Percentiles rank a stretch among this genome's conserved stretches.
These are phyloP conservation scores for Mikania micrantha DNA, from an alignment of 129 eudicot species.

Conservation along the genomic window DNA sequence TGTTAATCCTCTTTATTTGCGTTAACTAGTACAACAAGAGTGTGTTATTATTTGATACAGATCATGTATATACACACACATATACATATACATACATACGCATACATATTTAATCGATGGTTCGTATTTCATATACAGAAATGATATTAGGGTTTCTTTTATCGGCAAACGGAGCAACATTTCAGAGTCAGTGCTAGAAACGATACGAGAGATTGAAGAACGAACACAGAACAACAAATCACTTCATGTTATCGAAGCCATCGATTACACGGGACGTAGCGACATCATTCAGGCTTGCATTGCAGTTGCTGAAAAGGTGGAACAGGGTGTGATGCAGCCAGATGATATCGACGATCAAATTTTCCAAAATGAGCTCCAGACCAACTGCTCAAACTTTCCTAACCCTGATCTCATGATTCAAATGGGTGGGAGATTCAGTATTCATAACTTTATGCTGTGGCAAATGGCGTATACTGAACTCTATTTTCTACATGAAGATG, in stretches of 20 bases:
- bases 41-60: too few relatives aligned
- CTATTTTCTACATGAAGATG: constrained; percentile 5
- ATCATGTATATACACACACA: too few relatives aligned
- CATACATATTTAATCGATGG: too few relatives aligned
- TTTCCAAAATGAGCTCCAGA: constrained; percentile 10
- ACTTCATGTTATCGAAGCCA: constrained; percentile 5
- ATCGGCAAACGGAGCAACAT: background rate
- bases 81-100: too few relatives aligned
- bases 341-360: background rate
- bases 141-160: constrained; percentile 8
- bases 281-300: constrained; percentile 1
- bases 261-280: background rate
- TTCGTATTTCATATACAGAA: background rate
- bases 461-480: constrained; percentile 11
- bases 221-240: background rate
- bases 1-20: too few relatives aligned
- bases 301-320: constrained; percentile 2
- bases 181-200: background rate
- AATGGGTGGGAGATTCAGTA: background rate
- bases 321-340: background rate
- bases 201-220: background rate
- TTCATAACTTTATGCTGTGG: constrained; percentile 14
- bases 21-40: too few relatives aligned
- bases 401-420: constrained; percentile 13
- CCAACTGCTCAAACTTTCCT: background rate